Base-by-base conservation (phyloP, 345 rosid genomes). In the Salix dunnii region DNA sequence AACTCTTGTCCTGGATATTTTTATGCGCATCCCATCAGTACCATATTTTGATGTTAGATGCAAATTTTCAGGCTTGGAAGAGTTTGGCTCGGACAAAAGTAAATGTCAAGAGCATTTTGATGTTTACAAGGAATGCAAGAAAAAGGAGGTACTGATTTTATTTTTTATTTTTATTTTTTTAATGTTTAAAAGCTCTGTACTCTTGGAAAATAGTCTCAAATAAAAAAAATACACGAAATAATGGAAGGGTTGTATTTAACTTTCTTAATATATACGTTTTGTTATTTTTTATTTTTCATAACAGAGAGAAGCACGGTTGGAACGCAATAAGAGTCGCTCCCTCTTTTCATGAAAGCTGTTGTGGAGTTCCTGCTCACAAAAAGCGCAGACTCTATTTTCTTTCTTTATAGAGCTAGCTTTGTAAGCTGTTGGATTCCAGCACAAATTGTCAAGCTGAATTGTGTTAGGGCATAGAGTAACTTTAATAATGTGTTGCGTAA, bases 251-350 rank as follows among this genome's bases (percentile, higher is more conserved):
- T 9, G 27, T 30, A 17, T 23, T 12, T 6, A 28, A 16, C 48
- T 49, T 16, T 3, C 30, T 60, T 46, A 2, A 2, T 33, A 28
- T 23, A 33, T 43, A n/a, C 7, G 9, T 70, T 69, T 9, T 67
- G 55, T 65, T 66, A 46, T 64, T 38, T 53, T 71, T 68, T 68
- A 17, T 64, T 68, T 74, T 71, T 77, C 72, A 42, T 53, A 23
- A 75, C 87, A 93, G 99, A 91, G 98, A 89, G 98, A 91, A 86
- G 99, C 96, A 76, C 89, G 94, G 77, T 81, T 93, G 85, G 99
- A 95, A 83, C 91, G 97, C 71, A 95, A 95, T 81, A 90, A 68
- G 85, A 90, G 31, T 61, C 89, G 94, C 27, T 91, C 98, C 25
- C 73, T 95, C 38, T 93, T 91, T 83, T 93, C 98, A 0, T 93